Evolutionary conservation across 257 asterid genomes (phyloP), one percentile per base, ranked within the genome.

Genomic region (Perilla frutescens): DNA sequence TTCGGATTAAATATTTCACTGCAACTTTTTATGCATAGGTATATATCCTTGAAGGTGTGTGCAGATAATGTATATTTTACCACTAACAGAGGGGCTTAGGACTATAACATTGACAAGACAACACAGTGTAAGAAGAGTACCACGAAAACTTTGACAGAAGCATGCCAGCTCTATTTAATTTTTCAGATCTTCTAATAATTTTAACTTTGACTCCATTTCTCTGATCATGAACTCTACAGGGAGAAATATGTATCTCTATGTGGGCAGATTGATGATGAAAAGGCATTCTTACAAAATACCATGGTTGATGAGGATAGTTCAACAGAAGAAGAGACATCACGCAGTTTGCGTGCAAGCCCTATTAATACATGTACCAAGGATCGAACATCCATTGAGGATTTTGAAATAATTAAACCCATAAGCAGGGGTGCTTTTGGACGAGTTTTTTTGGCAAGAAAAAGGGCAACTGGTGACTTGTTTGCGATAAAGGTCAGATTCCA

Each of bases 401-500:
- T 95, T 84, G 99, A 95, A 88, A 95, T 95, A 80, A 90, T 95
- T 39, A 92, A 88, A 79, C 99, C 99, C 76, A 95, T 95, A 76
- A 95, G 99, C 80, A 87, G 99, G 81, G 99, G 99, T 66, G 97
- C 99, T 73, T 95, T 88, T 80, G 99, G 99, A 75, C 87, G 96
- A 77, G 98, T 95, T 53, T 95, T 95, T 78, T 83, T 95, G 62
- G 97, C 99, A 47, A 83, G 87, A 84, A 95, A 95, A 85, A 85
- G 98, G 84, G 86, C 98, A 70, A 95, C 99, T 66, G 99, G 99
- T 60, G 99, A 95, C 82, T 82, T 92, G 62, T 95, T 92, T 79
- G 99, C 99, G 12, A 92, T 95, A 80, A 95, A 95, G 99, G 99
- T 95, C 71, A 77, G 81, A 74, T 50, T 47, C 29, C 53, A 48